Conservation (phyloP, 2,329 filamentous ascomycete species). For the Aspergillus ochraceus region DNA sequence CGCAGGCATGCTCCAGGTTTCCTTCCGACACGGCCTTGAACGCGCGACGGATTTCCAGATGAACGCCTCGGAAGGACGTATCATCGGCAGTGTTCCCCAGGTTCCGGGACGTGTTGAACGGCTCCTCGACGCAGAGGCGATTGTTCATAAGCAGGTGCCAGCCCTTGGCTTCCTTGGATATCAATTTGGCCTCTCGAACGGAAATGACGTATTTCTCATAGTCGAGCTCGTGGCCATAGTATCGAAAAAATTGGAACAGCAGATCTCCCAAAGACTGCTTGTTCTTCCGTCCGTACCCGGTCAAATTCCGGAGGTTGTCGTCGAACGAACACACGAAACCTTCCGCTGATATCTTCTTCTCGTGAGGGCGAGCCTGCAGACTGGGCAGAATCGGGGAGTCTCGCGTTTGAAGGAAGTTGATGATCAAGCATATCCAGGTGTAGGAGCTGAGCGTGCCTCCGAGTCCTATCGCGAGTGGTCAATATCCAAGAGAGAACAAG, state of each 20-base stretch:
- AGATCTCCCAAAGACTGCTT: constrained; percentile 79
- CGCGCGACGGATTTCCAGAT: constrained; percentile 83
- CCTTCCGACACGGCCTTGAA: constrained; percentile 78
- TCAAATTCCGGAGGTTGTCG: constrained; percentile 75
- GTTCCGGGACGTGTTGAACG: constrained; percentile 87
- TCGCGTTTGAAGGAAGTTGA: constrained; percentile 90
- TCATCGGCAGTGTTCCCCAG: constrained; percentile 96
- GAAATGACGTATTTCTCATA: constrained; percentile 84
- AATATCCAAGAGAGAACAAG: constrained; percentile 10
- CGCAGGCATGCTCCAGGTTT: constrained; percentile 80
- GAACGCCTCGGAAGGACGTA: constrained; percentile 87
- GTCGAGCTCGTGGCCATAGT: constrained; percentile 90
- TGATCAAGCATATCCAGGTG: constrained; percentile 98
- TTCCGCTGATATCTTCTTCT: constrained; percentile 61
- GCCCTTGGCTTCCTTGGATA: constrained; percentile 81
- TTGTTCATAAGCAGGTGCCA: constrained; percentile 83
- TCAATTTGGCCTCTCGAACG: constrained; percentile 73
- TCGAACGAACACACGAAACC: constrained; percentile 76
- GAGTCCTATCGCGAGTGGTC: constrained; percentile 60
- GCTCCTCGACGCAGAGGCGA: constrained; percentile 90
- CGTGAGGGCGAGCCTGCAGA: constrained; percentile 71
- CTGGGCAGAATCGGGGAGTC: constrained; percentile 81
- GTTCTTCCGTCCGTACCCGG: constrained; percentile 74
- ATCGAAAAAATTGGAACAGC: constrained; percentile 93
- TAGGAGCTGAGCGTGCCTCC: constrained; percentile 96